Base-by-base conservation (phyloP, 768 basidiomycete genomes). In the Boletales sp. region DNA sequence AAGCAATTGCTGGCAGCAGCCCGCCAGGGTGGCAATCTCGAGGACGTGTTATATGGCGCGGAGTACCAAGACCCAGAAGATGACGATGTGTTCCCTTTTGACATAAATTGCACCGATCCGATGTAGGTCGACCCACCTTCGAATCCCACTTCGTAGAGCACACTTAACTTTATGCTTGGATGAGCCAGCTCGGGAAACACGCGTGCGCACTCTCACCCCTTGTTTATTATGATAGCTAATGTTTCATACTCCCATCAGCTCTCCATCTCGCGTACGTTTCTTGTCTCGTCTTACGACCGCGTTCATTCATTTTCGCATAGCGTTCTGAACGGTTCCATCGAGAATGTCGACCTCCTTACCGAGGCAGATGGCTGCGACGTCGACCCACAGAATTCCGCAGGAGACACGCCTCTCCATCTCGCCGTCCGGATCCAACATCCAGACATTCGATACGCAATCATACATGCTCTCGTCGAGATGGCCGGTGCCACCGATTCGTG, bases 241-340 rank as follows among this genome's bases (percentile, higher is more conserved):
- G 24, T 35, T 14, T 9, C 8, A 9, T 8, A 32, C 15, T 40
- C 15, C 39, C 29, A 18, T 45, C 50, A 67, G 65, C 67, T 39
- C 67, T 67, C 24, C 65, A 67, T 49, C 57, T 65, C 36, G 65
- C 67, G 65, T 67, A 51, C 21, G 65, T 63, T 13, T 13, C n/a
- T 38, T 45, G 4, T 40, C 17, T 8, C 2, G 12, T 17, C 19
- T n/a, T 37, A 3, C 9, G 8, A 5, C 24, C 6, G 24, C 24
- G 24, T 27, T 24, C 13, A 15, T 18, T n/a, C 17, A 19, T 47
- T 21, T 3, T 55, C 15, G 24, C 3, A 38, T 35, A 63, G 63
- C 7, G 61, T 62, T 37, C 14, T 30, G 53, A 54, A 50, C 40
- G 43, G 36, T 8, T 56, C 53, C 14, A 3, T 47, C 1, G 60